Evolutionary conservation across 2,329 filamentous ascomycete genomes (phyloP), one percentile per base, ranked within the genome.

Genomic region (Penicillium sp.): DNA sequence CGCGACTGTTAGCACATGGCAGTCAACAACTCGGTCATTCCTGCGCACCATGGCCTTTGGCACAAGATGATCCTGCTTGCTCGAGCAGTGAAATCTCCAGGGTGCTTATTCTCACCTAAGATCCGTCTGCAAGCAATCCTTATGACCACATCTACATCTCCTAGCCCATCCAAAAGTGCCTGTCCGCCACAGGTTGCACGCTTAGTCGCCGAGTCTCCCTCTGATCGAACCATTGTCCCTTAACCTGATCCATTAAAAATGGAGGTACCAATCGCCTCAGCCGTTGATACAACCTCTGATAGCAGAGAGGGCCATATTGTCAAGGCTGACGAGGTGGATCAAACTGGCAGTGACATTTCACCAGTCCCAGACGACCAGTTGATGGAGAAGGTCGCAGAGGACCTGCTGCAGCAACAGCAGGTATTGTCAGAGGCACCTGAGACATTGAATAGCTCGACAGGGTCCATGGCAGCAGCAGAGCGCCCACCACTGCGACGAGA

Each of bases 291-390:
- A 32, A 53, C 57, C 34, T 54, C 62, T 55, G 51, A 61, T 32
- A 65, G 66, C 27, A 66, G 61, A 26, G 65, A 68, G 33, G 67
- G 71, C 37, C 67, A 71, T 41, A 68, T 76, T 45, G 71, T 76
- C 35, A 73, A 69, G 52, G 74, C 74, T 11, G 74, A 76, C 59
- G 74, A 76, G 53, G 66, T 76, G 25, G 74, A 76, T 49, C 70
- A 74, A 51, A 68, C 68, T 8, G 73, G 73, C 37, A 70, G 71
- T 26, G 71, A 74, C 50, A 75, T 76, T 36, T 67, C 65, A 4
- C 62, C 72, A 24, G 63, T 73, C n/a, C 64, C 71, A 24, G 70
- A 73, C 49, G 70, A 71, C 37, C 67, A 71, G 52, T 58, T 73
- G 46, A 65, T 73, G 65, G 66, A 70, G 44, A 64, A 70, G 47